These are phyloP conservation scores for Pseudopithomyces maydicus DNA, from an alignment of 2,329 filamentous ascomycete genomes.

Conservation along the genomic window DNA sequence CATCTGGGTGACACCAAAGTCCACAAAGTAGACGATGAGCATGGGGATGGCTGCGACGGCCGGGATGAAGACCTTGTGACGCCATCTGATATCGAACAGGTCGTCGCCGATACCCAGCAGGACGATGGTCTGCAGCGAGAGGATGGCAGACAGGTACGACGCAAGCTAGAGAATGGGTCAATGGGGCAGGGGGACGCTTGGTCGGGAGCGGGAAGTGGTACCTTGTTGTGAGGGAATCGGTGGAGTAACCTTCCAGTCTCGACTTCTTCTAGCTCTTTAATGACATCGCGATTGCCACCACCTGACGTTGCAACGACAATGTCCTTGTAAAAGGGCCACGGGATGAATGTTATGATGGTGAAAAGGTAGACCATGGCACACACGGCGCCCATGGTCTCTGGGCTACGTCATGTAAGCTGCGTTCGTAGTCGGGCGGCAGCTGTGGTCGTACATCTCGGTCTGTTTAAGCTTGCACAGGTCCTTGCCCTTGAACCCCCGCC, in stretches of 20 bases:
- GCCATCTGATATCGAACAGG: slow-evolving; percentile 97
- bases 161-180: slow-evolving; percentile 66
- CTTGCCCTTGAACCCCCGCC: slow-evolving; percentile 83
- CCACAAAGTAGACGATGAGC: slow-evolving; percentile 96
- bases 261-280: slow-evolving; percentile 73
- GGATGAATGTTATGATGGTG: slow-evolving; percentile 87
- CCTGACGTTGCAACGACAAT: slow-evolving; percentile 94
- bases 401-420: slow-evolving; percentile 54
- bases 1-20: slow-evolving; percentile 95
- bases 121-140: slow-evolving; percentile 88
- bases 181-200: slow-evolving; percentile 8
- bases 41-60: slow-evolving; percentile 92
- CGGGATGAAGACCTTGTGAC: slow-evolving; percentile 98
- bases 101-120: slow-evolving; percentile 94
- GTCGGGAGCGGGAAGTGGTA: slow-evolving; percentile 42
- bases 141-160: slow-evolving; percentile 90
- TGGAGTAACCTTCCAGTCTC: slow-evolving; percentile 86
- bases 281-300: slow-evolving; percentile 87
- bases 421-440: neutral
- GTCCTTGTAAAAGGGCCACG: slow-evolving; percentile 97
- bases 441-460: slow-evolving; percentile 69
- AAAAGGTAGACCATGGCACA: slow-evolving; percentile 92
- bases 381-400: slow-evolving; percentile 94
- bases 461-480: slow-evolving; percentile 81
- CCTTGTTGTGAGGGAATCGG: slow-evolving; percentile 93